Conservation (phyloP, 768 basidiomycete species). For the Calvatia gigantea region DNA sequence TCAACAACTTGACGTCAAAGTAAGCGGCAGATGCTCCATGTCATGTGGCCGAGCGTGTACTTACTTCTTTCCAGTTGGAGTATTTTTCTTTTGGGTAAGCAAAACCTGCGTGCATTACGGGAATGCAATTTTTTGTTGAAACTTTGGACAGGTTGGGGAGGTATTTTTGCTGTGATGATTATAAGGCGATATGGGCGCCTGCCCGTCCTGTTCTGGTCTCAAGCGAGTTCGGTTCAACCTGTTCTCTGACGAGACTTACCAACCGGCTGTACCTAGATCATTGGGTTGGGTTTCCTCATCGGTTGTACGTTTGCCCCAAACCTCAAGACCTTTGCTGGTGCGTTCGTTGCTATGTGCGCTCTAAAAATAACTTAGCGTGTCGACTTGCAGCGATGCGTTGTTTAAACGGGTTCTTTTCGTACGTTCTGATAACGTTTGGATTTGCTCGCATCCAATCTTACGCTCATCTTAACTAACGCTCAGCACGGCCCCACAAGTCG, state of each 20-base stretch:
- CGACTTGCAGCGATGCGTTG: conserved; percentile 49
- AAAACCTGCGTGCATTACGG: not conserved
- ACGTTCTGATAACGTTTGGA: conserved; percentile 8
- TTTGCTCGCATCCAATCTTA: too few relatives aligned
- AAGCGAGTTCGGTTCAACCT: conserved; percentile 31
- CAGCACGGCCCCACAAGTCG: conserved; percentile 9
- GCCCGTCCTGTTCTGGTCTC: conserved; percentile 70
- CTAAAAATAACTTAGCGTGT: not conserved
- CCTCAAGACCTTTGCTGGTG: conserved; percentile 54
- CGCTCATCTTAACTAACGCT: not conserved
- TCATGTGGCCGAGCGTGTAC: not conserved
- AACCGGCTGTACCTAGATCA: conserved; percentile 29
- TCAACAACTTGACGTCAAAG: conserved; percentile 65
- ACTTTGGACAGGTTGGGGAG: conserved; percentile 46
- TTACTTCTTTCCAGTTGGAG: conserved; percentile 47
- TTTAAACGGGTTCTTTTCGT: conserved; percentile 55
- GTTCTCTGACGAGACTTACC: not conserved
- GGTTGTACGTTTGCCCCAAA: conserved; percentile 50
- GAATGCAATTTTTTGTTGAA: not conserved
- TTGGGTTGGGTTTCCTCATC: conserved; percentile 50
- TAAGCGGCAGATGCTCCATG: conserved; percentile 20
- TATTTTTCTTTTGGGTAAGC: conserved; percentile 55
- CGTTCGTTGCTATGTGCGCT: not conserved
- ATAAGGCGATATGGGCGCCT: conserved; percentile 63
- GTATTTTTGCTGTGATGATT: conserved; percentile 59